Evolutionary conservation across 2,329 filamentous ascomycete species (phyloP), one percentile per base, ranked within the genome.

Genomic region (Penicillium nordicum): DNA sequence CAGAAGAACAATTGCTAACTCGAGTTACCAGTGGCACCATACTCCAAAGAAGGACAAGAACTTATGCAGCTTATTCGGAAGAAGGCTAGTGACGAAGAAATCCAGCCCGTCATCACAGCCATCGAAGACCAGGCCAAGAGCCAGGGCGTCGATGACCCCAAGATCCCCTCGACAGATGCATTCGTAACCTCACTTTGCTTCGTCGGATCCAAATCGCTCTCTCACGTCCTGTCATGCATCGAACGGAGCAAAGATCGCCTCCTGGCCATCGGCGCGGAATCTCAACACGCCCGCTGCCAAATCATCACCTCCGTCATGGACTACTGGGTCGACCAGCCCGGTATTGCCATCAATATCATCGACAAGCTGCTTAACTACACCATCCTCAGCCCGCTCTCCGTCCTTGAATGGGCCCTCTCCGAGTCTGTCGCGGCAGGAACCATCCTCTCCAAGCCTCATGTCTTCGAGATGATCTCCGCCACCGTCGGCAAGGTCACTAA

Each of bases 281-380:
- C 89, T 0, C 84, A 91, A 57, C 82, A 83, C 2, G 92, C 91
- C 1, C 86, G 92, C 40, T 84, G 86, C 41, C 94, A 99, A 74
- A 96, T 99, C 68, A 89, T 97, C 65, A 85, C 88, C 5, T 90
- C 90, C 5, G 92, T 97, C 38, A 90, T 97, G 79, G 82, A 87
- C 40, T 99, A 97, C 79, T 99, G 94, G 94, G 84, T 84, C 45
- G 88, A 93, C 32, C 93, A 99, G 67, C 92, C 93, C 0, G 94
- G 94, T 57, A 88, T 95, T 42, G 94, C 92, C 3, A 85, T 97
- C 64, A 90, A 89, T 65, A 96, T 99, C 66, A 84, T 97, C 57
- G 93, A 97, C 79, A 97, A 97, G 76, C 83, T 99, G 5, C 87
- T 99, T 65, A 99, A 97, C 77, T 99, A 97, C 78, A 92, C 90